Evolutionary conservation across 176 grass and related monocot genomes (phyloP), one percentile per base, ranked within the genome.

Genomic region (Rhipidocladum racemiflorum): DNA sequence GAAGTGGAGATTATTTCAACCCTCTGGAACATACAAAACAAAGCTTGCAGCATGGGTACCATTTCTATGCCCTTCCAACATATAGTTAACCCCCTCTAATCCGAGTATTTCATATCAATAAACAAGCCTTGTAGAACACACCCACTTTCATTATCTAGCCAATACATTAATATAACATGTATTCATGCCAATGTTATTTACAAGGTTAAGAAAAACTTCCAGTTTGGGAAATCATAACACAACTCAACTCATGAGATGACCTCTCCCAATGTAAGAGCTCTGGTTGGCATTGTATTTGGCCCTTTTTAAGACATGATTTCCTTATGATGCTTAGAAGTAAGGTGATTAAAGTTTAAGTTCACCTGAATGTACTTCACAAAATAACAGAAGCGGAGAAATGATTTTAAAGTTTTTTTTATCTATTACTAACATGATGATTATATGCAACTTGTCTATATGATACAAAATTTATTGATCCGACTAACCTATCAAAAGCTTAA

Each of bases 291-390:
- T 67, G 29, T 35, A 50, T 66, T 67, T 38, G 61, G 20, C 30
- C 36, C 62, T 67, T 67, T 50, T 38, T 5, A 51, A 27, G 46
- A 51, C n/a, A 51, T 23, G 42, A 14, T 53, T 68, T 16, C 32
- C 35, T 24, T 65, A 28, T 27, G 12, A 13, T 42, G 32, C 48
- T 55, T 66, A 69, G 24, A 69, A 53, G 23, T n/a, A 3, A 56
- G 27, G 21, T 24, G 36, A 56, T 3, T 34, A 50, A 7, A 65
- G 29, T 36, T 79, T 65, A 68, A 9, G n/a, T 43, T 40, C 49
- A 43, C 65, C 57, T 57, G 35, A 79, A 79, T 66, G 45, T 66
- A 53, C 65, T 21, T 57, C 34, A 55, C 0, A 81, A 69, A 81
- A 2, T 29, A 80, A 55, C 21, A 12, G 9, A 20, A 61, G 40